phyloP scores from a whole-genome alignment of 2,329 filamentous ascomycete species.

The Epichloe gansuensis region DNA sequence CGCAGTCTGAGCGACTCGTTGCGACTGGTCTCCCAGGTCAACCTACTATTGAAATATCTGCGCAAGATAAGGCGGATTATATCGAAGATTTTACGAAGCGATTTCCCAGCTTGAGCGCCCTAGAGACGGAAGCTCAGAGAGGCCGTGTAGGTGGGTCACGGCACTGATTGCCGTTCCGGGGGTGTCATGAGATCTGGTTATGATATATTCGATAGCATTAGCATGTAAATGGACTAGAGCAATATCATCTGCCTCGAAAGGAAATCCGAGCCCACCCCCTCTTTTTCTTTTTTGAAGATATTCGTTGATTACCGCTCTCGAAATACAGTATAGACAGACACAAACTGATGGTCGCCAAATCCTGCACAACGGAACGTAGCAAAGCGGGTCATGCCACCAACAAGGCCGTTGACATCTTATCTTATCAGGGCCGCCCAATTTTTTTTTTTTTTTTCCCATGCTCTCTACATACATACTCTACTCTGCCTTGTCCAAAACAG shows the following conservation, averaged over 20 bases:
- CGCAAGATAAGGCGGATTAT: constrained; percentile 52
- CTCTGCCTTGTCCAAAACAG: no score
- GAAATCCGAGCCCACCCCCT: no score
- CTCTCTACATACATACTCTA: no score
- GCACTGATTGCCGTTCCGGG: constrained; percentile 10
- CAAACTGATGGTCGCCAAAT: no score
- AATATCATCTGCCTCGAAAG: no score
- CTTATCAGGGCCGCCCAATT: constrained; percentile 3
- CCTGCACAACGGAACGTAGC: no score
- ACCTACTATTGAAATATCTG: constrained; percentile 41
- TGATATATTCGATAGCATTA: constrained; percentile 3
- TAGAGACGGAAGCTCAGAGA: constrained; percentile 70
- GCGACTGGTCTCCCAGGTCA: constrained; percentile 35
- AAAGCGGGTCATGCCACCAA: background rate
- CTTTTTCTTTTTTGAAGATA: background rate
- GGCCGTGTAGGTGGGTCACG: constrained; percentile 18
- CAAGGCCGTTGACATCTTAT: background rate
- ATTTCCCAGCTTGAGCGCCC: constrained; percentile 71
- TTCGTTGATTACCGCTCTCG: background rate
- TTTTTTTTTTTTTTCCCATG: constrained; percentile 1
- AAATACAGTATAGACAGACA: background rate
- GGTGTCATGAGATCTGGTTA: background rate
- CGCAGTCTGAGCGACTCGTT: constrained; percentile 26
- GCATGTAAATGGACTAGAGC: constrained; percentile 1
- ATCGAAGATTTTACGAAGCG: constrained; percentile 64